A percentile compares a stretch with the other conserved stretches of the same genome.
Conservation (phyloP, 2,329 filamentous ascomycete genomes). For the Blumeria hordei region DNA sequence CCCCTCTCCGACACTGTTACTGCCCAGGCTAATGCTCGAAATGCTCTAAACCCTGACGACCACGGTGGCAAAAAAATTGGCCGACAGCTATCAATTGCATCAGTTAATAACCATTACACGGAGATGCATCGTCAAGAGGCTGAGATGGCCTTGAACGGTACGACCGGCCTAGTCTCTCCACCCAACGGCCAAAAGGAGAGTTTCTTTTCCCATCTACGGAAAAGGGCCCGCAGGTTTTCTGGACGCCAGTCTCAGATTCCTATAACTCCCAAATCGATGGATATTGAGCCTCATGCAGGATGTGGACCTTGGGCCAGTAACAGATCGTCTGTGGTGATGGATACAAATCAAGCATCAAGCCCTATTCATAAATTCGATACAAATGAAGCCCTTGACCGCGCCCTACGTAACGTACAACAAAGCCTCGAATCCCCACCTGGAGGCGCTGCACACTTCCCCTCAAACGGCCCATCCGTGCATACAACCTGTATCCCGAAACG, state of each 20-base stretch:
- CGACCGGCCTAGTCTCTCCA: constrained; percentile 50
- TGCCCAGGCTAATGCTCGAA: constrained; percentile 55
- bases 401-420: constrained; percentile 28
- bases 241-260: constrained; percentile 61
- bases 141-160: constrained; percentile 70
- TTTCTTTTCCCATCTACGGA: constrained; percentile 93
- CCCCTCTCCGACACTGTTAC: constrained; percentile 88
- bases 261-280: constrained; percentile 56
- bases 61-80: constrained; percentile 76
- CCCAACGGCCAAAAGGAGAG: constrained; percentile 69
- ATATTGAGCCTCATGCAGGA: constrained; percentile 78
- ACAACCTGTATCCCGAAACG: constrained; percentile 32
- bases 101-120: constrained; percentile 77
- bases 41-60: constrained; percentile 32
- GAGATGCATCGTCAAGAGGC: constrained; percentile 79
- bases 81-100: constrained; percentile 76
- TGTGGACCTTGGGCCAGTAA: constrained; percentile 77
- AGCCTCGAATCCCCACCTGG: constrained; percentile 20
- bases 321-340: constrained; percentile 60
- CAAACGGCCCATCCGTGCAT: constrained; percentile 24
- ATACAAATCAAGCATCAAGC: constrained; percentile 23
- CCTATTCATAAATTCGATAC: constrained; percentile 28
- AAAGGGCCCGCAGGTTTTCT: constrained; percentile 76
- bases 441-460: constrained; percentile 21
- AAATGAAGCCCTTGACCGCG: constrained; percentile 35